phyloP scores from a whole-genome alignment of 2,329 filamentous ascomycete genomes.

The Aspergillus alliaceus region DNA sequence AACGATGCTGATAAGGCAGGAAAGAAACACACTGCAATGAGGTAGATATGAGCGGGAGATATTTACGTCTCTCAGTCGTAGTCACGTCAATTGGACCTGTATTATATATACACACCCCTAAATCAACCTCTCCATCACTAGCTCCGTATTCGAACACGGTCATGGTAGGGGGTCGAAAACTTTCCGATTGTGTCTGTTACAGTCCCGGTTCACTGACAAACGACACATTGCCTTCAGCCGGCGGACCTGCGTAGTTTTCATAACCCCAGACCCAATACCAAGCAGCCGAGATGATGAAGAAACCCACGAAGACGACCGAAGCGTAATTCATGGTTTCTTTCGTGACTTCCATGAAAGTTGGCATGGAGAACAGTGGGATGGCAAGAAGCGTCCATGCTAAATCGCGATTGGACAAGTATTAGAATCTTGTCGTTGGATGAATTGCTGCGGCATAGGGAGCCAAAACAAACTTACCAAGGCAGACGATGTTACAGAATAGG shows the following conservation, averaged over 20 bases:
- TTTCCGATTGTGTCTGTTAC: too few relatives aligned
- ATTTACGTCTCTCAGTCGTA: too few relatives aligned
- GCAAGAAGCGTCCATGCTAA: slow-evolving; percentile 63
- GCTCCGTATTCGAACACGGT: too few relatives aligned
- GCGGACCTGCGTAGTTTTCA: slow-evolving; percentile 51
- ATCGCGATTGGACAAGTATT: neutral
- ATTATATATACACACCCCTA: too few relatives aligned
- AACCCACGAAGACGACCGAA: slow-evolving; percentile 70
- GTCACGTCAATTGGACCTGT: too few relatives aligned
- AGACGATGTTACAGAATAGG: slow-evolving; percentile 61
- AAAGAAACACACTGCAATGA: too few relatives aligned
- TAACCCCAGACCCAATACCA: slow-evolving; percentile 73
- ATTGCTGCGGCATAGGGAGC: neutral
- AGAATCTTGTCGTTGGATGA: neutral
- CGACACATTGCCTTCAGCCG: too few relatives aligned
- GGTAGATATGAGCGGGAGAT: too few relatives aligned
- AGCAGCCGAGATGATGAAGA: slow-evolving; percentile 58
- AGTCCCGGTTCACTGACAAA: too few relatives aligned
- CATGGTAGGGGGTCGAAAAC: too few relatives aligned
- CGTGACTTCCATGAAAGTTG: slow-evolving; percentile 59
- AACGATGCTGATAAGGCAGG: too few relatives aligned
- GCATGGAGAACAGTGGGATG: slow-evolving; percentile 66
- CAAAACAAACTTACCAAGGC: slow-evolving; percentile 55
- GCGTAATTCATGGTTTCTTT: slow-evolving; percentile 69
- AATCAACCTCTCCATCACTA: too few relatives aligned